A percentile compares a stretch with the other conserved stretches of the same genome.
These are phyloP conservation scores for Acrodontium crateriforme DNA, from an alignment of 2,329 filamentous ascomycete species.

Conservation along the genomic window DNA sequence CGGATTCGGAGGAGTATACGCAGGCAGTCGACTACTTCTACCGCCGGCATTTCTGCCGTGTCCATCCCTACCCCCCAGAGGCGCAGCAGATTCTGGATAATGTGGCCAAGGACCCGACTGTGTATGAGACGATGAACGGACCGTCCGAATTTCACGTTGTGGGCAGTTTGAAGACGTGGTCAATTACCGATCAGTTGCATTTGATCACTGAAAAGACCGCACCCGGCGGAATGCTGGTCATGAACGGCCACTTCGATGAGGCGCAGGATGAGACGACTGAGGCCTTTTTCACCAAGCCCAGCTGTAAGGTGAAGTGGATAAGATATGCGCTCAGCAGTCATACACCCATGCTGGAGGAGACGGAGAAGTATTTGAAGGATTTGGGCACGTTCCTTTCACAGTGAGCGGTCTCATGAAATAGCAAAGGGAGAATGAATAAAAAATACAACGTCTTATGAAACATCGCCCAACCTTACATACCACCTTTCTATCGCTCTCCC, in stretches of 20 bases:
- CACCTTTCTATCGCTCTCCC: too few relatives aligned
- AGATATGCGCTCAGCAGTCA: conserved; percentile 22
- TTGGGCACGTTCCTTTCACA: conserved; percentile 24
- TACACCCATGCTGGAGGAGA: conserved; percentile 26
- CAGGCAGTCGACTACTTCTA: conserved; percentile 19
- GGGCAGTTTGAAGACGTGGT: conserved; percentile 29
- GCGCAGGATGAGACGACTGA: conserved; percentile 22
- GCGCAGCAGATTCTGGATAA: conserved; percentile 13
- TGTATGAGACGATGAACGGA: conserved; percentile 24
- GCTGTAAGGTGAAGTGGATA: conserved; percentile 28
- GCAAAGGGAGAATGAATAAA: too few relatives aligned
- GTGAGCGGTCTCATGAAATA: too few relatives aligned
- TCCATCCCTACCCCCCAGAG: conserved; percentile 19
- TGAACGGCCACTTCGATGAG: conserved; percentile 32
- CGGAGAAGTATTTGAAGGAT: conserved; percentile 22
- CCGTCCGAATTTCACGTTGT: conserved; percentile 23
- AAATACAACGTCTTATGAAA: too few relatives aligned
- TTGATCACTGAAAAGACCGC: conserved; percentile 25
- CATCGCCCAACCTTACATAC: too few relatives aligned
- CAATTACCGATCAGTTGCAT: conserved; percentile 20
- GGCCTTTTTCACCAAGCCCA: conserved; percentile 25
- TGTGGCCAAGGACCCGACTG: conserved; percentile 21
- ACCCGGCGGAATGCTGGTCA: conserved; percentile 21
- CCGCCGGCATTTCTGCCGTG: conserved; percentile 16
- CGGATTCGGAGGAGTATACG: conserved; percentile 21